Base-by-base conservation (phyloP, 1,284 basidiomycete species). In the Ceratobasidium sp. region DNA sequence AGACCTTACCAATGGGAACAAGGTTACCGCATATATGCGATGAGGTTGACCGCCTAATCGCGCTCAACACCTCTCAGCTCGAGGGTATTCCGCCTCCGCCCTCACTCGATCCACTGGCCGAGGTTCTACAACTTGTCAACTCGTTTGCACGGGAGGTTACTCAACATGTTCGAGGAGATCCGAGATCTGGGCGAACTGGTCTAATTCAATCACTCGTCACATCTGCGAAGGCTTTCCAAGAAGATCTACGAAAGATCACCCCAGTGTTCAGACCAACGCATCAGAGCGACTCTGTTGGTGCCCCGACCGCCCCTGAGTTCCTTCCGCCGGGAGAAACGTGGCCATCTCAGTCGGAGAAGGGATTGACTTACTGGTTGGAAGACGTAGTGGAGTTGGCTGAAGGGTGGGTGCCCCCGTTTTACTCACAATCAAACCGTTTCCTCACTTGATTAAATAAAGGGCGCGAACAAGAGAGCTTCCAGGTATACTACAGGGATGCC, bases 1-100 rank as follows among this genome's bases (percentile, higher is more conserved):
- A 12, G 7, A 12, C 8, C 6, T 47, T 47, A 7, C 7, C 20
- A 20, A 12, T 42, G 13, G 10, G 8, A 10, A 1, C n/a, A 10
- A 67, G 62, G 29, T 22, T 67, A 22, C 62, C 62, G 50, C 35
- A 53, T 67, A 67, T 67, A 67, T 54, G 62, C 50, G 50, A 67
- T 15, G 62, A 67, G 40, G 62, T 67, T n/a, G 62, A 67, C 22
- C 49, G 62, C 12, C 38, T 67, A 3, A 67, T 67, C 7, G 45
- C 50, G 12, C 35, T 67, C 38, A 67, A 67, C 25, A 13, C 50
- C 20, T 53, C 50, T 22, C 32, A 49, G 27, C 38, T 67, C 17
- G 50, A 49, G 12, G 22, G 35, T 20, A 35, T 67, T 6, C 62
- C 62, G 4, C 20, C 62, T 27, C 22, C 35, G 8, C 32, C 62